A percentile compares a stretch with the other conserved stretches of the same genome.
Evolutionary conservation across 2,329 filamentous ascomycete species (phyloP).

Genomic region (Colletotrichum sp.): DNA sequence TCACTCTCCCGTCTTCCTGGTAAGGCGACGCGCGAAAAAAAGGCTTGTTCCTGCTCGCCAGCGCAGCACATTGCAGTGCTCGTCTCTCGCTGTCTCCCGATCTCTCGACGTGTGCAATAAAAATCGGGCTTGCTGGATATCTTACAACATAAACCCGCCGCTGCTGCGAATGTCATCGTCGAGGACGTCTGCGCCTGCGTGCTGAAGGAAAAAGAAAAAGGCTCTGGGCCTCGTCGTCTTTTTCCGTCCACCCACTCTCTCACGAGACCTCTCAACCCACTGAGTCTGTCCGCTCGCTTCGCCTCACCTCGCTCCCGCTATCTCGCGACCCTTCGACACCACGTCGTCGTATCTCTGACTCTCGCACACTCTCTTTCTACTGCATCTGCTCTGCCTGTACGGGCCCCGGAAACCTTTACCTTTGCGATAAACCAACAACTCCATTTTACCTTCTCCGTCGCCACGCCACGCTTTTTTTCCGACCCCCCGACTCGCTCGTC

Average conservation of each 20-base stretch:
- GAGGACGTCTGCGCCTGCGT: background rate
- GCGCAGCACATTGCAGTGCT: background rate
- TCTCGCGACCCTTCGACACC: constrained; percentile 5
- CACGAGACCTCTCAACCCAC: background rate
- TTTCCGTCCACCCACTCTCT: background rate
- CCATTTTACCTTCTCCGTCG: constrained; percentile 9
- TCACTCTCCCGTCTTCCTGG: constrained; percentile 4
- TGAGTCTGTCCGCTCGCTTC: constrained; percentile 11
- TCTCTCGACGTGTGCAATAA: constrained; percentile 15
- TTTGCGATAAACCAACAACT: background rate
- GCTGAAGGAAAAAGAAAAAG: background rate
- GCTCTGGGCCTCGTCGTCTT: background rate
- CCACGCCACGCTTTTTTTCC: background rate
- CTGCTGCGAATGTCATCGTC: constrained; percentile 8
- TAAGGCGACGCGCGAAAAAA: constrained; percentile 12
- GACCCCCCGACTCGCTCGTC: background rate
- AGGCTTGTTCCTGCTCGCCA: constrained; percentile 16
- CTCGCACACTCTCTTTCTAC: background rate
- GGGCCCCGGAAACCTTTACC: background rate
- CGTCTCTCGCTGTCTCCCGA: background rate
- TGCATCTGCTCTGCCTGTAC: background rate
- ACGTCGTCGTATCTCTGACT: background rate
- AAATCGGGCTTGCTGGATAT: constrained; percentile 1
- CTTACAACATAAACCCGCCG: background rate
- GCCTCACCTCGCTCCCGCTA: constrained; percentile 8